phyloP scores from a whole-genome alignment of 1,139 yeast genomes.

The Scheffersomyces insectosa region DNA sequence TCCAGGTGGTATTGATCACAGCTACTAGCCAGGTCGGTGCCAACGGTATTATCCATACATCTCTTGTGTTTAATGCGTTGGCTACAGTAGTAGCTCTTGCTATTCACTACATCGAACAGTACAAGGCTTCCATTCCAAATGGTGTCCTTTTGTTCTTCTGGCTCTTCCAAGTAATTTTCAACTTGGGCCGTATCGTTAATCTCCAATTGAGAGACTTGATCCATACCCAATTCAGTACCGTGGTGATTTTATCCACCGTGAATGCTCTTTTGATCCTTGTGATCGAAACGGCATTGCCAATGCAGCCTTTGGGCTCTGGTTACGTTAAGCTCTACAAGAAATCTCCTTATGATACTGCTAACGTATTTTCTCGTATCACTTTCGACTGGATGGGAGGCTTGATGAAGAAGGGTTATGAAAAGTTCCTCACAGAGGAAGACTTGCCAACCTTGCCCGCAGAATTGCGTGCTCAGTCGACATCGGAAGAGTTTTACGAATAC shows the following conservation, averaged over 20 bases:
- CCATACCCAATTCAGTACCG: conserved; percentile 36
- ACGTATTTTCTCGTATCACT: conserved; percentile 75
- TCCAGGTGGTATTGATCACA: conserved; percentile 26
- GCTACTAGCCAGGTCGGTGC: conserved; percentile 20
- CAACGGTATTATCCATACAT: conserved; percentile 44
- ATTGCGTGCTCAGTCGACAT: conserved; percentile 54
- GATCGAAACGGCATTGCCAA: conserved; percentile 53
- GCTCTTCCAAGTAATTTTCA: conserved; percentile 55
- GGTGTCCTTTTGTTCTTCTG: conserved; percentile 76
- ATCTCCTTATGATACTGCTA: conserved; percentile 77
- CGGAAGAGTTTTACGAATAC: conserved; percentile 51
- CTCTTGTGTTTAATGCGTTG: conserved; percentile 37
- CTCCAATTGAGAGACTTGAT: conserved; percentile 47
- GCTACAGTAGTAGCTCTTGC: conserved; percentile 53
- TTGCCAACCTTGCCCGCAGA: conserved; percentile 77
- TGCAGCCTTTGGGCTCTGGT: conserved; percentile 38
- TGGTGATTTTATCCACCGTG: conserved; percentile 49
- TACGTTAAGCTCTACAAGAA: conserved; percentile 39
- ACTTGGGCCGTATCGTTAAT: conserved; percentile 43
- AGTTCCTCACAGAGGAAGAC: conserved; percentile 73
- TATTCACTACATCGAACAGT: conserved; percentile 73
- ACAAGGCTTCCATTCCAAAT: conserved; percentile 62
- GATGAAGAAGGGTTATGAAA: conserved; percentile 81
- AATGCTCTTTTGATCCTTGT: conserved; percentile 53
- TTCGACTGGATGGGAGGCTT: conserved; percentile 92